Evolutionary conservation across 352 stramenopile genomes (phyloP), one percentile per base, ranked within the genome.

Genomic region (Pythium utonaiense): DNA sequence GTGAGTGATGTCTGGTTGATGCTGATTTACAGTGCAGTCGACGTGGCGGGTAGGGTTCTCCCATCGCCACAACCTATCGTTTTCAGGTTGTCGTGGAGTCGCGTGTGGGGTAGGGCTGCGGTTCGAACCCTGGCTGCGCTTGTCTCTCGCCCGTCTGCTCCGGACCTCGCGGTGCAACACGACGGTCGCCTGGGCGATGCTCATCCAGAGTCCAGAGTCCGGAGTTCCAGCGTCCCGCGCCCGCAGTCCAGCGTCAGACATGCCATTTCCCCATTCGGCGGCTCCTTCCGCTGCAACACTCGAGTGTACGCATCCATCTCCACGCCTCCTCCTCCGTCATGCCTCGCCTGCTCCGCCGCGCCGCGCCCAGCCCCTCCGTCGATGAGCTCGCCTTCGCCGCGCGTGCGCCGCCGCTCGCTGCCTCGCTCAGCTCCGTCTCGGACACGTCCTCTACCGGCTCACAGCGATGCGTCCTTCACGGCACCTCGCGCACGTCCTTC

Each of bases 341-440:
- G 83, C 83, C 83, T 65, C 71, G 87, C 25, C 73, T 93, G 9
- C 54, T 93, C 51, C 78, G 83, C 49, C 67, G 75, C 38, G 73
- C 78, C 21, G 83, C 83, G 21, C 81, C 83, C 10, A 89, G 79
- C 53, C 82, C 81, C 2, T 83, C 78, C 19, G 78, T 91, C 34
- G 81, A 91, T 36, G 76, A 91, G 69, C 83, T 93, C 49, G 71
- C 77, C 38, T 78, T 88, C 60, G 53, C 73, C 0, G 59, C 76
- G 50, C 69, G 70, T 3, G 61, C 66, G 12, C 62, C 64, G 9
- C 71, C 75, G 45, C 57, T 82, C n/a, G 38, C 64, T 1, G 65
- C 54, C 13, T 30, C 62, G 0, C 36, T 67, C 22, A 65, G 38
- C 51, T 53, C 44, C 33, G 28, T 27, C 14, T 59, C 56, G n/a